Conservation (phyloP, 345 rosid species). For the Sonneratia caseolaris region DNA sequence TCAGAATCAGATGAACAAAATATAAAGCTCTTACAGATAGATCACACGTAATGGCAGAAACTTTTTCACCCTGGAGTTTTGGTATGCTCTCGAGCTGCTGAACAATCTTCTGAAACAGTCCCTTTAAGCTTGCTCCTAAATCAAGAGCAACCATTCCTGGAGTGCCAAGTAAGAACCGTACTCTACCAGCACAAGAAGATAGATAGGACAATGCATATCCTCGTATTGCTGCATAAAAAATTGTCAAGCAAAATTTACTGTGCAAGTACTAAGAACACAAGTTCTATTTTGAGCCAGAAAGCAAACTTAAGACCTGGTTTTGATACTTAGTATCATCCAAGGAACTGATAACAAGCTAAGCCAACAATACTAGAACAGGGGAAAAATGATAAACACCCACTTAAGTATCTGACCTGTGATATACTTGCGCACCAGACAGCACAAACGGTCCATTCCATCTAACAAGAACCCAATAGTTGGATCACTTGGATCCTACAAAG, state of each 20-base stretch:
- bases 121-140: conserved; percentile 75
- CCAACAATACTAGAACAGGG: background rate
- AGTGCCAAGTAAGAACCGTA: conserved; percentile 81
- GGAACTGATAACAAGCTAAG: background rate
- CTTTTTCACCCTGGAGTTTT: conserved; percentile 79
- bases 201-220: conserved; percentile 98
- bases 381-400: background rate
- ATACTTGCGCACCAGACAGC: conserved; percentile 95
- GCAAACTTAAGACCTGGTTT: background rate
- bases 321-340: background rate
- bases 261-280: background rate
- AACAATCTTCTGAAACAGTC: conserved; percentile 76
- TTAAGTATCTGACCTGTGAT: conserved; percentile 57
- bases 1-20: background rate
- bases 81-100: conserved; percentile 83
- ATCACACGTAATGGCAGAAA: conserved; percentile 80
- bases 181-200: conserved; percentile 95
- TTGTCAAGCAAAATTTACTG: background rate
- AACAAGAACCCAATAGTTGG: conserved; percentile 94
- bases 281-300: background rate
- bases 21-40: conserved; percentile 53
- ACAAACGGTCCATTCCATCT: conserved; percentile 92
- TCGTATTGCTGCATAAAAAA: conserved; percentile 74
- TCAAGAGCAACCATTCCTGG: conserved; percentile 99
- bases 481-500: conserved; percentile 84